Conservation (phyloP, 495 filamentous ascomycete genomes). For the Xylaria curta region DNA sequence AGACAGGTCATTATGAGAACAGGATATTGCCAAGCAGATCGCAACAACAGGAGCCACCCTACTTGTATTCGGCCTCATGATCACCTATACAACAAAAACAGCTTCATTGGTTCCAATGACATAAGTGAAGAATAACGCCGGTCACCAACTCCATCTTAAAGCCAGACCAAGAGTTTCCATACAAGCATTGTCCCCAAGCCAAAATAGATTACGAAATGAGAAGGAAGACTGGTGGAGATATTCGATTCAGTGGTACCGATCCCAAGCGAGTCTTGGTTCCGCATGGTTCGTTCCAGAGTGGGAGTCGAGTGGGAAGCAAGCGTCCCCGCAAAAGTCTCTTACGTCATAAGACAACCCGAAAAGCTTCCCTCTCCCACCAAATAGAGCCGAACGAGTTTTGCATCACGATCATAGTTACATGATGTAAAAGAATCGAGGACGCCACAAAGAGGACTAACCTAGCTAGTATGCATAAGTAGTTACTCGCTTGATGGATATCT, state of each 20-base stretch:
- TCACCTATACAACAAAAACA: not conserved
- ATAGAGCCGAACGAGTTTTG: slow-evolving; percentile 29
- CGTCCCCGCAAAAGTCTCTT: slow-evolving; percentile 22
- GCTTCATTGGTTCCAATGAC: not conserved
- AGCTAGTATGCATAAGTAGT: not conserved
- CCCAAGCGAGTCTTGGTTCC: not conserved
- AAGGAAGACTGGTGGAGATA: not conserved
- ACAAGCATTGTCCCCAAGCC: not conserved
- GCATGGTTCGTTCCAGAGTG: not conserved
- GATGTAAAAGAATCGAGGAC: not conserved
- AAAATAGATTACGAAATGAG: slow-evolving; percentile 10
- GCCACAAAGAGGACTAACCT: slow-evolving; percentile 6
- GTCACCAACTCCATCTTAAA: not conserved
- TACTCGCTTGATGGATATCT: not conserved
- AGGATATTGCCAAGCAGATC: not conserved
- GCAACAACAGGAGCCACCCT: not conserved
- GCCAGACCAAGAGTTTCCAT: not conserved
- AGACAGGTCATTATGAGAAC: not conserved
- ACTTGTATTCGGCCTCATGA: not conserved
- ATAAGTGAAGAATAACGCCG: not conserved
- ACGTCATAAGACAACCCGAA: slow-evolving; percentile 12
- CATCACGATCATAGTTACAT: slow-evolving; percentile 32
- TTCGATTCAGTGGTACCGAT: not conserved
- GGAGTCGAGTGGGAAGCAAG: not conserved
- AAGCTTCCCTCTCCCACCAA: slow-evolving; percentile 19